Conservation (phyloP, 176 grass and related monocot genomes). For the Oryza meyeriana region DNA sequence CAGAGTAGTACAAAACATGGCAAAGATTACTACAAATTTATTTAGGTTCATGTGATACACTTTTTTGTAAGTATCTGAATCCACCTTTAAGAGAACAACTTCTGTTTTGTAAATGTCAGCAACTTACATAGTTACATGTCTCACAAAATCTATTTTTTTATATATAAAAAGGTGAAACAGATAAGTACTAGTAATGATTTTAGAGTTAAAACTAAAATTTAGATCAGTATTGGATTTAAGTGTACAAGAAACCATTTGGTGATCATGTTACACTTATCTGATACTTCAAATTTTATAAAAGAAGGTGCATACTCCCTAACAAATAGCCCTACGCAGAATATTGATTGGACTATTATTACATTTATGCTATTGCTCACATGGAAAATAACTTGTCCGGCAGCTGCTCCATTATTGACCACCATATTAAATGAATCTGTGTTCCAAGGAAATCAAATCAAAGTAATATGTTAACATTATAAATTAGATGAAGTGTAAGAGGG, state of each 20-base stretch:
- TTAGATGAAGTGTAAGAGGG: background rate
- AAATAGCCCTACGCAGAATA: background rate
- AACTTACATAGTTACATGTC: background rate
- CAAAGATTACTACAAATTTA: background rate
- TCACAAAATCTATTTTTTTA: background rate
- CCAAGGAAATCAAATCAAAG: constrained; percentile 2
- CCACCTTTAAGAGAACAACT: background rate
- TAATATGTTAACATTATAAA: background rate
- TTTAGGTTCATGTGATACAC: background rate
- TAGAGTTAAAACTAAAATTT: background rate
- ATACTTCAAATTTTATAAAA: background rate
- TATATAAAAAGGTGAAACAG: background rate
- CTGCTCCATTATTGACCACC: constrained; percentile 77
- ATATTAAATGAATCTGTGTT: constrained; percentile 81
- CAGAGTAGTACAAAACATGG: constrained; percentile 14
- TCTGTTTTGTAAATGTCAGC: background rate
- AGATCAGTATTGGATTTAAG: background rate
- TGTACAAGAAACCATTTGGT: background rate
- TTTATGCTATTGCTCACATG: constrained; percentile 53
- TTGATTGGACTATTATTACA: background rate
- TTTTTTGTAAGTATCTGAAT: background rate
- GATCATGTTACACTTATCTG: background rate
- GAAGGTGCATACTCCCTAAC: too few species aligned
- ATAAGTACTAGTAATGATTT: background rate
- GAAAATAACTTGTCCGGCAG: constrained; percentile 91